Evolutionary conservation across 73 alveolate genomes (phyloP).

Genomic region (Paramecium bursaria): DNA sequence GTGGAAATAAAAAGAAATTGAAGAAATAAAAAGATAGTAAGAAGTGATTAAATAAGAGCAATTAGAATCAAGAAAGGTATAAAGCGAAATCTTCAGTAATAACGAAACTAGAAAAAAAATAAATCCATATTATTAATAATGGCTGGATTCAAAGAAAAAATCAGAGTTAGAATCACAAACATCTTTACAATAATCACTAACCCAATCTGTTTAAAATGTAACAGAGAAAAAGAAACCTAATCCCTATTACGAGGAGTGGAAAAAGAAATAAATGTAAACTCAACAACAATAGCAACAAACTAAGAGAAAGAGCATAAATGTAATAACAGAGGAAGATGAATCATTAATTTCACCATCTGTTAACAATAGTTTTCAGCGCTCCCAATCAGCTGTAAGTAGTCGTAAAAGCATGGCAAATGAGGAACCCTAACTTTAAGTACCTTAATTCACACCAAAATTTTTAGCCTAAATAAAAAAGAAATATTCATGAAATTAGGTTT

Average conservation of each 20-base stretch:
- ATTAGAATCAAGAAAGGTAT: not conserved
- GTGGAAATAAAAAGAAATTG: constrained; percentile 46
- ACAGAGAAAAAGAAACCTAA: not conserved
- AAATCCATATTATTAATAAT: constrained; percentile 36
- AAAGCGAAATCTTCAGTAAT: constrained; percentile 36
- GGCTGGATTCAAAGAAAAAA: constrained; percentile 11
- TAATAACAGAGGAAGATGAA: constrained; percentile 40
- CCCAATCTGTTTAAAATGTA: constrained; percentile 16
- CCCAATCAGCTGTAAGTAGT: no score
- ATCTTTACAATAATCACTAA: not conserved
- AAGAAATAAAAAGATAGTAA: constrained; percentile 35
- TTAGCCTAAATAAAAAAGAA: no score
- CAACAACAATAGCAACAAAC: not conserved
- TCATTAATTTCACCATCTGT: constrained; percentile 40
- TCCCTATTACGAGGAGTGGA: constrained; percentile 56
- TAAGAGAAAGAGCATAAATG: not conserved
- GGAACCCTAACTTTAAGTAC: no score
- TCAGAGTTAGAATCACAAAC: not conserved
- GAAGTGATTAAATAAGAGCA: constrained; percentile 1
- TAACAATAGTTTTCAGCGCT: constrained; percentile 42
- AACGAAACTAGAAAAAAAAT: constrained; percentile 18
- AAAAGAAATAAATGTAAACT: not conserved
- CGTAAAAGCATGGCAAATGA: no score
- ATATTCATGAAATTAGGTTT: no score
- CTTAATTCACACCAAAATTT: no score